Percentiles rank a stretch among this genome's conserved stretches.
Evolutionary conservation across 2,329 filamentous ascomycete genomes (phyloP).

Genomic region (Graphiopsis chlorocephala): DNA sequence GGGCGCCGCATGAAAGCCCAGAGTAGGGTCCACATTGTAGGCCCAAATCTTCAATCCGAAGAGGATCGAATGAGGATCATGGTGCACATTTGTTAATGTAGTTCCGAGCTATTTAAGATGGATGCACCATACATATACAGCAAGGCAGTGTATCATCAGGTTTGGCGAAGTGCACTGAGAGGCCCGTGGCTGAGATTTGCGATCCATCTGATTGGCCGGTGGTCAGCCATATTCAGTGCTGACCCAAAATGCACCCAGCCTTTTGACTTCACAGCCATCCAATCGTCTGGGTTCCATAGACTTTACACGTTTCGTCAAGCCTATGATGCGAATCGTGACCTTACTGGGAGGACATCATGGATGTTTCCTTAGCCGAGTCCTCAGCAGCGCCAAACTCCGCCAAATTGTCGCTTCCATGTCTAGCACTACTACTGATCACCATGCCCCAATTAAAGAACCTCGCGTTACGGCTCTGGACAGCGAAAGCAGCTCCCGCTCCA

Average conservation of each 20-base stretch:
- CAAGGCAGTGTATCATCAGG: too few species aligned
- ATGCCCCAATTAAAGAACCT: not conserved
- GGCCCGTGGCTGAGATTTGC: not conserved
- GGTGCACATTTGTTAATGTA: too few species aligned
- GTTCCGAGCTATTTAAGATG: too few species aligned
- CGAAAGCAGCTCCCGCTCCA: not conserved
- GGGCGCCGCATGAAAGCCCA: too few species aligned
- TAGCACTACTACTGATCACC: not conserved
- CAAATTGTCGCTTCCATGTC: not conserved
- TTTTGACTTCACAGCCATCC: not conserved
- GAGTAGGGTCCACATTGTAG: too few species aligned
- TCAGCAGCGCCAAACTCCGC: not conserved
- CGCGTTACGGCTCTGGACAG: not conserved
- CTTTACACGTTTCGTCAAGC: not conserved
- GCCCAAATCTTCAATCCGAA: too few species aligned
- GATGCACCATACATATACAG: too few species aligned
- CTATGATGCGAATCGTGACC: not conserved
- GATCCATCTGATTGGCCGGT: not conserved
- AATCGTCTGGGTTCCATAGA: not conserved
- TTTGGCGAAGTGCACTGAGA: not conserved
- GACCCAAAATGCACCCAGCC: not conserved
- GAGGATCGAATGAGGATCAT: too few species aligned
- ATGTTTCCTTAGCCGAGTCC: too few species aligned
- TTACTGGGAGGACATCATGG: not conserved
- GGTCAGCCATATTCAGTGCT: not conserved